Percentiles rank a stretch among this genome's conserved stretches.
Evolutionary conservation across 108 stramenopile genomes (phyloP).

Genomic region (Fragilariopsis cylindrus): DNA sequence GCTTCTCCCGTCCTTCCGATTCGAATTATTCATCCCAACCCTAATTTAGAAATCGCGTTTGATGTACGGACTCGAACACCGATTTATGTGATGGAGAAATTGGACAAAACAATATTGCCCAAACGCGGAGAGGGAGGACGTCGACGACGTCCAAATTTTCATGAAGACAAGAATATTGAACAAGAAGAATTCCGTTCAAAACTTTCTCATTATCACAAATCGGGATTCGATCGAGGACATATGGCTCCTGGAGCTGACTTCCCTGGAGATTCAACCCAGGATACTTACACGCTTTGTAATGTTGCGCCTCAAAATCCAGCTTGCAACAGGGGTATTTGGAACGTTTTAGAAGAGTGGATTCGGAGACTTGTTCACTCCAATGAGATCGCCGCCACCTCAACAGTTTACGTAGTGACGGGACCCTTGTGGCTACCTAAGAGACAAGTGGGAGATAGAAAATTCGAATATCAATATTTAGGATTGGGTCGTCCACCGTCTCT

Average conservation of each 20-base stretch:
- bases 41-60: slow-evolving; percentile 75
- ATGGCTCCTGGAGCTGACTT: slow-evolving; percentile 78
- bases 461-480: slow-evolving; percentile 58
- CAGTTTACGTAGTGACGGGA: slow-evolving; percentile 71
- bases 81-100: slow-evolving; percentile 68
- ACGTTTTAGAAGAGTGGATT: slow-evolving; percentile 33
- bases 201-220: slow-evolving; percentile 60
- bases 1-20: slow-evolving; percentile 52
- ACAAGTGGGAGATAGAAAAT: slow-evolving; percentile 24
- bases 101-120: slow-evolving; percentile 18
- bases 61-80: slow-evolving; percentile 72
- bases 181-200: slow-evolving; percentile 54
- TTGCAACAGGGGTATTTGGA: slow-evolving; percentile 71
- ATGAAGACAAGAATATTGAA: slow-evolving; percentile 54
- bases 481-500: slow-evolving; percentile 73
- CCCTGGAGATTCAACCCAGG: slow-evolving; percentile 8
- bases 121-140: slow-evolving; percentile 7
- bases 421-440: slow-evolving; percentile 73
- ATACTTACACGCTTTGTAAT: slow-evolving; percentile 70
- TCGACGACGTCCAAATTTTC: slow-evolving; percentile 46
- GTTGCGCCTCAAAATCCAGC: slow-evolving; percentile 61
- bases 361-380: slow-evolving; percentile 12
- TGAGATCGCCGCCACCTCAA: not conserved
- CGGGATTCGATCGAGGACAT: slow-evolving; percentile 87
- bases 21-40: slow-evolving; percentile 61